These are phyloP conservation scores for Nemania sp. DNA, from an alignment of 2,329 filamentous ascomycete genomes.

Conservation along the genomic window DNA sequence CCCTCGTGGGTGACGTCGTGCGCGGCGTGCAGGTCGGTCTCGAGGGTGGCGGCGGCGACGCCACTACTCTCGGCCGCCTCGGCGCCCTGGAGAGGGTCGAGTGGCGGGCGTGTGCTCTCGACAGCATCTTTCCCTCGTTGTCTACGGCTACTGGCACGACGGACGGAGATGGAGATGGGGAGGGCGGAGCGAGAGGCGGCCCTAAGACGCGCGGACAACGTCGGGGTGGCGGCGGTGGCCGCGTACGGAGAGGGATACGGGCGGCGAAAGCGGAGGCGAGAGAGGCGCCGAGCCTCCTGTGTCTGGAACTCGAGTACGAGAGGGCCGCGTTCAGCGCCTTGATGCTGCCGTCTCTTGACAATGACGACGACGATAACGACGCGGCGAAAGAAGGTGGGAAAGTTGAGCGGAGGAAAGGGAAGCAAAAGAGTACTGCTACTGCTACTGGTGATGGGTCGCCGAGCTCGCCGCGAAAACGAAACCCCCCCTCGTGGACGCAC, in stretches of 20 bases:
- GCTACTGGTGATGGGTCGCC: neutral
- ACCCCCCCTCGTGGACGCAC: constrained; percentile 33
- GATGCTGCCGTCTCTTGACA: constrained; percentile 48
- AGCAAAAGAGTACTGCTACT: neutral
- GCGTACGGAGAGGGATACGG: neutral
- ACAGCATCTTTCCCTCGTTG: constrained; percentile 33
- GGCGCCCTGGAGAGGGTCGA: constrained; percentile 53
- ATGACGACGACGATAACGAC: neutral
- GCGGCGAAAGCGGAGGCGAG: neutral
- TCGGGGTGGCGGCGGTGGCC: constrained; percentile 13
- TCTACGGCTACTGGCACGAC: neutral
- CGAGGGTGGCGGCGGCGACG: constrained; percentile 45
- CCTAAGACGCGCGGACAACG: constrained; percentile 14
- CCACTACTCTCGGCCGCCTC: constrained; percentile 45
- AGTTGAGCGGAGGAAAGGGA: neutral
- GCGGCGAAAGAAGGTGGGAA: too few relatives aligned
- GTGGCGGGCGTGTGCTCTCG: constrained; percentile 51
- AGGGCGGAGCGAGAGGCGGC: constrained; percentile 29
- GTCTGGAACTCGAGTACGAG: constrained; percentile 58
- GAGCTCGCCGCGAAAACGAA: too few relatives aligned
- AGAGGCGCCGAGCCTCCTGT: constrained; percentile 38
- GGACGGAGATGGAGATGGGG: constrained; percentile 19
- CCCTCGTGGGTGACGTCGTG: constrained; percentile 62
- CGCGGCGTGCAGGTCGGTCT: constrained; percentile 58
- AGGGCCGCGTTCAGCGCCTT: constrained; percentile 56